Evolutionary conservation across 2,329 filamentous ascomycete genomes (phyloP), one percentile per base, ranked within the genome.

Genomic region (Clonostachys sp.): DNA sequence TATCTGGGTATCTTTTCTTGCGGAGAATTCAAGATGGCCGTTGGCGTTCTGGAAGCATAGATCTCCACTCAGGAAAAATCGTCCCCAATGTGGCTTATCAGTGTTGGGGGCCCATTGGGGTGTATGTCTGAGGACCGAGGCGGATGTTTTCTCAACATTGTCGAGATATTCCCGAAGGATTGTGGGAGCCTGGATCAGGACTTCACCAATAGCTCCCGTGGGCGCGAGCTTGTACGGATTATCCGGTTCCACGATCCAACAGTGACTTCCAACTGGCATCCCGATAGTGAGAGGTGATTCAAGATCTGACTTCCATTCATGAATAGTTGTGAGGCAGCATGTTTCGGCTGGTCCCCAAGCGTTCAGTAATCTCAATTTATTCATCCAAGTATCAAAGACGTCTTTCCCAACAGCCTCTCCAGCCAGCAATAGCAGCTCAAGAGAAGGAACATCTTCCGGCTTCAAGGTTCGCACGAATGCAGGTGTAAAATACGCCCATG

Each of bases 91-190:
- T 13, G 18, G 40, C 1, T 8, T 4, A 16, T 34, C 24, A 30
- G 41, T 39, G 6, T 42, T n/a, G 14, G 50, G 50, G 9, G 41
- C 48, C 48, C 48, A 52, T 8, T 39, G 24, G 1, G 50, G 48
- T 20, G 48, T 39, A 13, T 5, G 24, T 2, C 12, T 12, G 13
- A 44, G n/a, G 18, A 44, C 24, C 3, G 53, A 49, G 3, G 50
- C 13, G 48, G 60, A 47, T 64, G 71, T 63, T 3, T 17, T 13
- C 14, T 48, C 34, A 24, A 57, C 9, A 7, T 58, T 51, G 45
- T 72, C 71, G n/a, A 77, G 58, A 47, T 80, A 80, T 35, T 74
- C 73, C 35, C 68, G 61, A 20, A 71, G 72, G 14, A 80, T 12
- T 12, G 50, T 53, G 12, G 74, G 74, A 2, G 48, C 52, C 36